A percentile compares a stretch with the other conserved stretches of the same genome.
Conservation (phyloP, 2,329 filamentous ascomycete genomes). For the Cercospora nicotianae region DNA sequence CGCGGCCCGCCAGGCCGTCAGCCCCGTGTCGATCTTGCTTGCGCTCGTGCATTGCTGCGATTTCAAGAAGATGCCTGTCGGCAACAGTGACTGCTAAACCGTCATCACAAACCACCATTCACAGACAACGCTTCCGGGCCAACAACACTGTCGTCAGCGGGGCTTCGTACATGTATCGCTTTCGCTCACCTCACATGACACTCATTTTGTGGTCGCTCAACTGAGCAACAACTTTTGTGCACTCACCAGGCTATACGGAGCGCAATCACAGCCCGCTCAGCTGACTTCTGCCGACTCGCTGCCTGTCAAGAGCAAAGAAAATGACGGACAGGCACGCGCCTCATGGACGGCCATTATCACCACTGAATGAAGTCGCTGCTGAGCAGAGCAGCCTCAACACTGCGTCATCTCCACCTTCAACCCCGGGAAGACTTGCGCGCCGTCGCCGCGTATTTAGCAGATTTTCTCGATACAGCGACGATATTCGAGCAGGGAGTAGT, state of each 20-base stretch:
- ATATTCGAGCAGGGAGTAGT: background rate
- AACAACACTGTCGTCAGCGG: background rate
- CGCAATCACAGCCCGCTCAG: background rate
- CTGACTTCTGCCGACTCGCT: background rate
- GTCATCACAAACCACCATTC: background rate
- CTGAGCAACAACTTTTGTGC: background rate
- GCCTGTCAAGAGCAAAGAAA: background rate
- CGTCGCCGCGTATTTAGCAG: slow-evolving; percentile 2
- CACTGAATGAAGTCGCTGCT: background rate
- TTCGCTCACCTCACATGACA: background rate
- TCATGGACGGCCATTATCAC: background rate
- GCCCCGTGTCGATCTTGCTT: background rate
- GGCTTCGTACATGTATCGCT: background rate
- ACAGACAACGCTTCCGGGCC: background rate
- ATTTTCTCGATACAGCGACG: background rate
- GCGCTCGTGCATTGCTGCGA: background rate
- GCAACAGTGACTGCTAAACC: background rate
- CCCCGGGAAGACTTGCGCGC: background rate
- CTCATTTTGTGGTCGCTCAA: background rate
- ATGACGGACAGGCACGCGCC: background rate
- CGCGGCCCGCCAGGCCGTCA: background rate
- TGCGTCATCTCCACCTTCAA: background rate
- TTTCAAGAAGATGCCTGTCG: background rate
- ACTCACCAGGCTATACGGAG: background rate
- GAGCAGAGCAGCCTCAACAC: background rate